A percentile compares a stretch with the other conserved stretches of the same genome.
Conservation (phyloP, 192 early-diverging fungal species). For the Radiomyces spectabilis region DNA sequence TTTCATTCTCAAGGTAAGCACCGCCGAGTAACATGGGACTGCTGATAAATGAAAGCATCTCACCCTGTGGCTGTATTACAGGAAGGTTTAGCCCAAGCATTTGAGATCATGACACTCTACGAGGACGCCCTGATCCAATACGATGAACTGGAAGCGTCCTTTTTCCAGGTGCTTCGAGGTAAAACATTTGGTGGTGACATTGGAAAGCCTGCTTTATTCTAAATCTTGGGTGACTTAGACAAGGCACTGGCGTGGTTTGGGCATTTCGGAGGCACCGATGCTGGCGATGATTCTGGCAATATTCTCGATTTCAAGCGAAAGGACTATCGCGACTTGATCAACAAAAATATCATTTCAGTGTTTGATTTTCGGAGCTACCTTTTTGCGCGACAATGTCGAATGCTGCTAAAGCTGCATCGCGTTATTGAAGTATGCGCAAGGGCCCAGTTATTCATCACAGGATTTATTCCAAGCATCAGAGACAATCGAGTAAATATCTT, state of each 20-base stretch:
- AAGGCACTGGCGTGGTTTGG: slow-evolving; percentile 91
- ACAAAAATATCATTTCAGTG: slow-evolving; percentile 83
- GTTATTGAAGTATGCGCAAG: slow-evolving; percentile 61
- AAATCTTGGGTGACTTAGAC: slow-evolving; percentile 31
- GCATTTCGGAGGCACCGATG: slow-evolving; percentile 78
- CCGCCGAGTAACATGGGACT: too few relatives aligned
- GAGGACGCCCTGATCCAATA: slow-evolving; percentile 92
- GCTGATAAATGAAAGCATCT: too few relatives aligned
- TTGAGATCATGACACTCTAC: slow-evolving; percentile 78
- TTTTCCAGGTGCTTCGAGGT: slow-evolving; percentile 84
- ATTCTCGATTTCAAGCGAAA: slow-evolving; percentile 71
- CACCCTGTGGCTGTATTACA: slow-evolving; percentile 8
- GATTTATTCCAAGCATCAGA: slow-evolving; percentile 60
- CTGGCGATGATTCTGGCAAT: slow-evolving; percentile 83
- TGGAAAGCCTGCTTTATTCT: slow-evolving; percentile 8
- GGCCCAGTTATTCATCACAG: slow-evolving; percentile 66
- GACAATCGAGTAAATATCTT: slow-evolving; percentile 69
- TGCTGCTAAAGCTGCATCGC: slow-evolving; percentile 62
- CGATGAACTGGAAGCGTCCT: slow-evolving; percentile 95
- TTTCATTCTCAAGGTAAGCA: slow-evolving; percentile 81
- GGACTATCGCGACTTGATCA: slow-evolving; percentile 82
- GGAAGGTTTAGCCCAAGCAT: slow-evolving; percentile 80
- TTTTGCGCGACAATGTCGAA: slow-evolving; percentile 82
- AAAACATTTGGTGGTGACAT: background rate
- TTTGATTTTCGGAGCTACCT: slow-evolving; percentile 97